Conservation (phyloP, 441 rosid genomes). For the Erodium moschatum region DNA sequence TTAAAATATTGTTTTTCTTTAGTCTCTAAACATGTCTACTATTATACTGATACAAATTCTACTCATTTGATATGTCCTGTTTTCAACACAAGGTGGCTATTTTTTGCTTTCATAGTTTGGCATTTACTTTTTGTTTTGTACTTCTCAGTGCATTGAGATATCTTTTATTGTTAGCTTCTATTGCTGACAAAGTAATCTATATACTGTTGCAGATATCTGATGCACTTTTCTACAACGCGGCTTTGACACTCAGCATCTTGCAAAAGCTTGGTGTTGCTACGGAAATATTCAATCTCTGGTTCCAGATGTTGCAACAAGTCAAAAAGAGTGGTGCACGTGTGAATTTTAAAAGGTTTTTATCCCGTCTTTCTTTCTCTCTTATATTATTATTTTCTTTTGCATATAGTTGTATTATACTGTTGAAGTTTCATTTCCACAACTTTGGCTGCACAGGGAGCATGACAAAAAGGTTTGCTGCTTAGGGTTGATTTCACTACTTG, state of each 20-base stretch:
- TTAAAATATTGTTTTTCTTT: too few relatives aligned
- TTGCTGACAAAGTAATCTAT: not conserved
- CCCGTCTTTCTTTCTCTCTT: not conserved
- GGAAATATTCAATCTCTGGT: slow-evolving; percentile 76
- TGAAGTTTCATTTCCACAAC: slow-evolving; percentile 9
- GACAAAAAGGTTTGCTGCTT: slow-evolving; percentile 94
- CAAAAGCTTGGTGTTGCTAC: slow-evolving; percentile 64
- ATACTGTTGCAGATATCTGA: slow-evolving; percentile 61
- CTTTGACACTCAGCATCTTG: slow-evolving; percentile 62
- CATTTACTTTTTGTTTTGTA: not conserved
- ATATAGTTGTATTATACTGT: not conserved
- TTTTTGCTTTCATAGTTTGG: not conserved
- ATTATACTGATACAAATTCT: not conserved
- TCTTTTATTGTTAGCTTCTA: not conserved
- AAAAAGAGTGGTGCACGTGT: slow-evolving; percentile 62
- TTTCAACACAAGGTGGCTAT: not conserved
- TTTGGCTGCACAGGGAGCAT: slow-evolving; percentile 55
- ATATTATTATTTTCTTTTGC: not conserved
- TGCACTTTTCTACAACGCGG: slow-evolving; percentile 80
- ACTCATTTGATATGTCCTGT: not conserved
- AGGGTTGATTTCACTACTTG: slow-evolving; percentile 79
- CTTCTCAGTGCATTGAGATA: not conserved
- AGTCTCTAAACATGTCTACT: not conserved
- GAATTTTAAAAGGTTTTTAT: slow-evolving; percentile 72
- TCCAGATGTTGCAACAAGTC: slow-evolving; percentile 83